These are phyloP conservation scores for Endogone sp. DNA, from an alignment of 192 early-diverging fungal species.

Conservation along the genomic window DNA sequence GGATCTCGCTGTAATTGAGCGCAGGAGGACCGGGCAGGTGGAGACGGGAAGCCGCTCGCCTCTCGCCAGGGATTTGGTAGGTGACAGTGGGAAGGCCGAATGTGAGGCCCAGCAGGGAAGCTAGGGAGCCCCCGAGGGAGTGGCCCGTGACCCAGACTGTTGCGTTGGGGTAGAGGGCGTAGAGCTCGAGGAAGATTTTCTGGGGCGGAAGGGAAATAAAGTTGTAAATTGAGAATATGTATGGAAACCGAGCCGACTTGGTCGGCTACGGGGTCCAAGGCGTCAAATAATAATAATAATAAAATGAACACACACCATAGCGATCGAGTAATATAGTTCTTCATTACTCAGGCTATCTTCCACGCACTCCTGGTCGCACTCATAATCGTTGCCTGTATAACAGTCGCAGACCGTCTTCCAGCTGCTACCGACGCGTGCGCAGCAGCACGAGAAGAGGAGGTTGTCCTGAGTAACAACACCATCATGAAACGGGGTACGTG, in stretches of 20 bases:
- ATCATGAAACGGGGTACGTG: constrained; percentile 4
- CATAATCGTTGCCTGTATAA: constrained; percentile 45
- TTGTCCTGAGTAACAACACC: constrained; percentile 60
- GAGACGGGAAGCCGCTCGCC: constrained; percentile 68
- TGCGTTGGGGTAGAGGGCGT: constrained; percentile 59
- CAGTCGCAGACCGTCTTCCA: constrained; percentile 91
- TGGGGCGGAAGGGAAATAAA: constrained; percentile 18
- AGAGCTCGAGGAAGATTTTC: constrained; percentile 66
- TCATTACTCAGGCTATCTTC: constrained; percentile 53
- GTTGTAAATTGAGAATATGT: background rate
- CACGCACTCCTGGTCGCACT: constrained; percentile 60
- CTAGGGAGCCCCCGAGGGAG: constrained; percentile 70
- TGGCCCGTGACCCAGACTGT: constrained; percentile 84
- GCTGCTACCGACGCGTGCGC: constrained; percentile 78
- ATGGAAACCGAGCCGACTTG: no score
- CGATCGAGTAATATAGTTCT: constrained; percentile 50
- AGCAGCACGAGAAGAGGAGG: constrained; percentile 95
- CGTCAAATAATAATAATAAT: no score
- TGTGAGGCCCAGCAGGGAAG: constrained; percentile 75
- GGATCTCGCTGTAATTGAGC: constrained; percentile 48
- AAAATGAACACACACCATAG: constrained; percentile 29
- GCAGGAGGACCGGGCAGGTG: constrained; percentile 62
- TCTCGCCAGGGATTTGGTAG: constrained; percentile 83
- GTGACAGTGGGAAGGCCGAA: constrained; percentile 82
- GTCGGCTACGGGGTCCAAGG: no score